phyloP scores from a whole-genome alignment of 257 asterid genomes.

The Misopates orontium region DNA sequence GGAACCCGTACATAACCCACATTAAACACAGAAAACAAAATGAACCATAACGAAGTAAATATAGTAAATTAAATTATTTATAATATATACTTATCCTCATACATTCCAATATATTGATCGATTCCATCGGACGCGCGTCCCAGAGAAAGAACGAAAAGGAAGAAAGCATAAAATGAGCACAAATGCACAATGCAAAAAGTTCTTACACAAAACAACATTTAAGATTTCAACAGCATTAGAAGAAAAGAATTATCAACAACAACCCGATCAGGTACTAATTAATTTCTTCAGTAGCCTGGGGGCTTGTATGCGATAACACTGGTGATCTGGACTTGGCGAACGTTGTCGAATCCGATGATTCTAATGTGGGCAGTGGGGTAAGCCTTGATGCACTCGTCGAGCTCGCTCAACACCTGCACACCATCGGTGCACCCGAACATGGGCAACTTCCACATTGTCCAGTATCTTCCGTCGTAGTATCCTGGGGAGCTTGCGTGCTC shows the following conservation, averaged over 20 bases:
- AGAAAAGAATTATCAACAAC: not conserved
- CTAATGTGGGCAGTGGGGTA: conserved; percentile 14
- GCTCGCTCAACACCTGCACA: conserved; percentile 37
- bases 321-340: conserved; percentile 18
- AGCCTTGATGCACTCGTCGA: conserved; percentile 27
- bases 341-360: conserved; percentile 21
- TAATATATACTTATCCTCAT: conserved; percentile 11
- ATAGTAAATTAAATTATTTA: not conserved
- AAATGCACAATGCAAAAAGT: too few relatives aligned
- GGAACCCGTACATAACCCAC: too few relatives aligned
- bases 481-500: conserved; percentile 42
- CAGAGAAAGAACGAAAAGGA: not conserved
- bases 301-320: conserved; percentile 21
- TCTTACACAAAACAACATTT: too few relatives aligned
- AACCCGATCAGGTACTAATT: not conserved
- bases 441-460: conserved; percentile 61
- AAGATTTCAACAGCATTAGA: too few relatives aligned
- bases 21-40: too few relatives aligned
- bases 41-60: too few relatives aligned
- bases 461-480: conserved; percentile 54
- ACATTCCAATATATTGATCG: not conserved
- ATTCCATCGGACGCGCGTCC: conserved; percentile 2
- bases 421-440: conserved; percentile 46
- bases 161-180: not conserved
- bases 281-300: not conserved